These are phyloP conservation scores for Cinchona pubescens DNA, from an alignment of 257 asterid genomes.

Conservation along the genomic window DNA sequence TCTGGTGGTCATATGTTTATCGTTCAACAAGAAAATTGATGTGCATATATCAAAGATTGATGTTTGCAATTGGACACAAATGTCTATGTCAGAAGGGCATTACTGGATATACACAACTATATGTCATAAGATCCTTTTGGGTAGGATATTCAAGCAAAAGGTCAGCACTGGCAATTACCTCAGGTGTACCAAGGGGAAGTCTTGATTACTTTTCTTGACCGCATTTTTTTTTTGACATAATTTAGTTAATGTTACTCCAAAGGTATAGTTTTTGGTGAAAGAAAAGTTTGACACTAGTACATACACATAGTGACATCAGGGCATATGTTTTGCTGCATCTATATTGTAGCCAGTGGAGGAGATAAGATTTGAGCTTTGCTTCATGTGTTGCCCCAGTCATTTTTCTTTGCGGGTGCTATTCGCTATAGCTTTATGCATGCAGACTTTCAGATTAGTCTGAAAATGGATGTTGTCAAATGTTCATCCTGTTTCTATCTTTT, in stretches of 20 bases:
- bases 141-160: neutral
- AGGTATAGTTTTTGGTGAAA: neutral
- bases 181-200: no score
- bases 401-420: neutral
- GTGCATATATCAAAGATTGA: neutral
- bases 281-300: neutral
- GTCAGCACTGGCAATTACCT: no score
- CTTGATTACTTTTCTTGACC: neutral
- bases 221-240: neutral
- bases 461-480: conserved; percentile 10
- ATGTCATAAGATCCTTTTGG: neutral
- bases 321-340: neutral
- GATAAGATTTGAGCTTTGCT: neutral
- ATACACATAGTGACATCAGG: neutral
- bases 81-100: neutral
- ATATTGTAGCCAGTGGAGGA: neutral
- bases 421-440: neutral
- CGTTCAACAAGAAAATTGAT: neutral
- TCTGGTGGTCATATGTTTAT: neutral
- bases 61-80: neutral
- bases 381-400: neutral
- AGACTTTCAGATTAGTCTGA: neutral
- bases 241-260: neutral
- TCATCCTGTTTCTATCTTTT: neutral
- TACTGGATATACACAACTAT: neutral